A percentile compares a stretch with the other conserved stretches of the same genome.
These are phyloP conservation scores for Trichoderma aggressivum DNA, from an alignment of 2,329 filamentous ascomycete species.

Conservation along the genomic window DNA sequence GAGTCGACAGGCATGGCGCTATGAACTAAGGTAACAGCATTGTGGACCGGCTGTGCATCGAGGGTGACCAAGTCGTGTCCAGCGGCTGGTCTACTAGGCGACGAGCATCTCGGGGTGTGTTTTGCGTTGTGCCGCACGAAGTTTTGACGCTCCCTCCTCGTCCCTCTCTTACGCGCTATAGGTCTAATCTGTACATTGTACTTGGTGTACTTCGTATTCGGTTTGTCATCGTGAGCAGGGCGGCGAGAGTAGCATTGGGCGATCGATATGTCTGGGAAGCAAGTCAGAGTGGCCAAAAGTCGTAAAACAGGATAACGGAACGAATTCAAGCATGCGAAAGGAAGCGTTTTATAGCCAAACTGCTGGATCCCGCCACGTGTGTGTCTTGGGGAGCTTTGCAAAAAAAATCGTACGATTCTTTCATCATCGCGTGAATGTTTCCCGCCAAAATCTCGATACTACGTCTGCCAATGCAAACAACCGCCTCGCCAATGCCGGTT, in stretches of 20 bases:
- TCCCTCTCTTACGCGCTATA: conserved; percentile 5
- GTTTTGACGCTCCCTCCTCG: neutral
- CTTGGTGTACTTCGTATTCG: neutral
- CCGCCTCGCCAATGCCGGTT: neutral
- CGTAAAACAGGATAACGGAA: neutral
- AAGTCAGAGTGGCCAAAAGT: neutral
- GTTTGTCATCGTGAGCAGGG: neutral
- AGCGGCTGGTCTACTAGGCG: neutral
- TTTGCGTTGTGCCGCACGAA: conserved; percentile 4
- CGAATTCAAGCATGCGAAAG: neutral
- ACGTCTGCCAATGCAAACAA: conserved; percentile 1
- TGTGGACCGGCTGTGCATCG: neutral
- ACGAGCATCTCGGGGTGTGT: neutral
- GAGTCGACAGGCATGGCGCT: neutral
- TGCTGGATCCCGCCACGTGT: conserved; percentile 4
- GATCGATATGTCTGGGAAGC: neutral
- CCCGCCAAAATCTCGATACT: neutral
- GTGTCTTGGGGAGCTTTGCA: neutral
- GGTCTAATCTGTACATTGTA: neutral
- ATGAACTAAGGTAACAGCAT: neutral
- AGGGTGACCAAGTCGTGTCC: neutral
- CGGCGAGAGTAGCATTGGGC: neutral
- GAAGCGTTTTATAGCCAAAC: conserved; percentile 8
- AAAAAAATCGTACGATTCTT: conserved; percentile 19
- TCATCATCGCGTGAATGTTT: conserved; percentile 17